Base-by-base conservation (phyloP, 176 grass and related monocot species). In the Oryza longistaminata region DNA sequence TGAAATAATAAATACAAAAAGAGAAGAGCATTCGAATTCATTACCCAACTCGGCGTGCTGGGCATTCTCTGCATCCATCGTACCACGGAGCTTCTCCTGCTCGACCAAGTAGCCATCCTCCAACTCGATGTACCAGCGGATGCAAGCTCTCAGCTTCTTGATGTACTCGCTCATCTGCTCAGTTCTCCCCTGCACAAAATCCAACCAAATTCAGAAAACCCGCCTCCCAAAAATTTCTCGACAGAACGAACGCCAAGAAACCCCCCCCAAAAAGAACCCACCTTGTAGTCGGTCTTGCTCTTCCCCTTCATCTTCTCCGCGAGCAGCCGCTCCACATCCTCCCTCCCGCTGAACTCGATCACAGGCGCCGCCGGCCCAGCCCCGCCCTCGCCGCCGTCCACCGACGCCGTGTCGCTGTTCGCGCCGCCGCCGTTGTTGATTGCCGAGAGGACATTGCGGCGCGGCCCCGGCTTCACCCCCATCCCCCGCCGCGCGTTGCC, bases 111-210 rank as follows among this genome's bases (percentile, higher is more conserved):
- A 92, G 2, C 82, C 83, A 65, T 99, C 93, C 58, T 91, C 90
- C 31, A 94, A 81, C 11, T 92, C 97, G 31, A 84, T 85, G 69
- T 79, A 87, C 97, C 93, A 96, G 9, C 71, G 73, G 52, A 92
- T 84, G 52, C 97, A 99, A 22, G 55, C 82, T 48, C 93, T 92
- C 6, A 99, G 87, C 71, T 96, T 91, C 84, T 94, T 96, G 61
- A 96, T 96, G 83, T 99, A 94, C 8, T 96, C 93, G 9, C 77
- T 91, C 90, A 96, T 91, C 85, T 92, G 97, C 21, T 99, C 93
- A 2, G 75, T 71, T 80, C 86, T 88, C 25, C 97, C 97, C 97
- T 99, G 60, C 43, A 39, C 9, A 81, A 88, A 84, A 29, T 13
- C 40, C 11, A 64, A 10, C 22, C 1, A 5, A 5, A 42, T 78